Evolutionary conservation across 208 protist genomes (phyloP).

Genomic region (Acanthamoeba rhysodes): DNA sequence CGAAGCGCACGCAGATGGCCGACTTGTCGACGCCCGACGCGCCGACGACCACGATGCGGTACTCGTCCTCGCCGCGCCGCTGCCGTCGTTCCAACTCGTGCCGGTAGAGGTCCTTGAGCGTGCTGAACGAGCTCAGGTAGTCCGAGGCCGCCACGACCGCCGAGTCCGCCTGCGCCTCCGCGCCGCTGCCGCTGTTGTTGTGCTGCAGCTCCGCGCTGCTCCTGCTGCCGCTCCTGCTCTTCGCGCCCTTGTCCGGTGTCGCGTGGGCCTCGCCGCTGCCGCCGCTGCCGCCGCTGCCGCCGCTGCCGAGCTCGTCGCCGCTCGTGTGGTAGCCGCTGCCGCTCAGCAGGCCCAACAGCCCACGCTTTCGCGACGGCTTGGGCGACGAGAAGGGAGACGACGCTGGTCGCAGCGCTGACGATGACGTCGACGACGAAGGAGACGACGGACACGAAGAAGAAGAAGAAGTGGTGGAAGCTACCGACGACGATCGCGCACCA

Average conservation of each 20-base stretch:
- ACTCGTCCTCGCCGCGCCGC: constrained; percentile 34
- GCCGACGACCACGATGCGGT: constrained; percentile 53
- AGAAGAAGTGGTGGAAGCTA: no score
- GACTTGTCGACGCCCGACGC: constrained; percentile 48
- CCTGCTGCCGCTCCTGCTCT: background rate
- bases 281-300: no score
- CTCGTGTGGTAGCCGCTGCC: background rate
- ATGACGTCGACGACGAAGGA: no score
- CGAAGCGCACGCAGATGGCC: constrained; percentile 62
- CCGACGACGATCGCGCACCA: no score
- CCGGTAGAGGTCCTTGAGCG: constrained; percentile 24
- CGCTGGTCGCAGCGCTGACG: background rate
- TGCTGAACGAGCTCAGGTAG: constrained; percentile 46
- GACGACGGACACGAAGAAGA: no score
- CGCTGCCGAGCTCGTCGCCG: background rate
- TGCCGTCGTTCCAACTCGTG: constrained; percentile 31
- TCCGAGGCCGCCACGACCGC: background rate
- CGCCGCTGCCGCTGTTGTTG: no score
- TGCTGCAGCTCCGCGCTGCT: no score
- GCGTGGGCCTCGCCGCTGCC: background rate
- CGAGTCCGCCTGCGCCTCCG: background rate
- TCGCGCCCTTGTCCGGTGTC: background rate
- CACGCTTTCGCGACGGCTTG: background rate
- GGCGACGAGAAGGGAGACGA: background rate
- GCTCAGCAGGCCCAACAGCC: background rate